Base-by-base conservation (phyloP, 305 asterid genomes). In the Lippia alba region DNA sequence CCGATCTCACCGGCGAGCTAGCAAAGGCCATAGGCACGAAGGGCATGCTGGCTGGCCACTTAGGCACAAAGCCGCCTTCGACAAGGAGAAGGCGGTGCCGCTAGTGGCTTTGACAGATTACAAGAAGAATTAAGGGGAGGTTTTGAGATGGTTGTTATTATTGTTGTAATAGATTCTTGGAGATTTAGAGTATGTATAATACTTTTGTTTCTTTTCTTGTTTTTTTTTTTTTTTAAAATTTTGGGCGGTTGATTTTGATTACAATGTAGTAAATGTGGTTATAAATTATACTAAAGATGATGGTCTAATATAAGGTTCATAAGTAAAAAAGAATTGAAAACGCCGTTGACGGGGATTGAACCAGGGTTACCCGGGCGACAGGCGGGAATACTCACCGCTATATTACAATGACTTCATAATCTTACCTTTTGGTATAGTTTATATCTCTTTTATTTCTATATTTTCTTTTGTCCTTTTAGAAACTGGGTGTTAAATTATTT, bases 331-430 rank as follows among this genome's bases (percentile, higher is more conserved):
- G 1, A 41, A 41, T 41, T 41, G 8, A 41, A 5, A 8, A 39
- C 90, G 91, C 94, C 94, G 89, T 83, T 90, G 96, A 89, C 90
- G 91, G 96, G 94, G 91, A 90, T 86, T 91, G 89, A 90, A 92
- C 94, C 92, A 90, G 89, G 91, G 91, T 88, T 96, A 77, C 92
- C 91, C 89, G 88, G 84, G 96, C 90, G 96, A 83, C 88, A 85
- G 83, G 86, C 88, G 85, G 88, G 86, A 85, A 85, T 85, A 83
- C 88, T 83, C 32, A 85, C 91, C 88, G 81, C 91, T 83, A 85
- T 85, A 85, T 86, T 83, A 81, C 88, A 83, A 83, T 88, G 85
- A 85, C 86, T 19, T 71, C n/a, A n/a, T n/a, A n/a, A n/a, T n/a
- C n/a, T n/a, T n/a, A n/a, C n/a, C n/a, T n/a, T n/a, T n/a, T n/a